Evolutionary conservation across 2,329 filamentous ascomycete species (phyloP), one percentile per base, ranked within the genome.

Genomic region (Fusarium dlaminii): DNA sequence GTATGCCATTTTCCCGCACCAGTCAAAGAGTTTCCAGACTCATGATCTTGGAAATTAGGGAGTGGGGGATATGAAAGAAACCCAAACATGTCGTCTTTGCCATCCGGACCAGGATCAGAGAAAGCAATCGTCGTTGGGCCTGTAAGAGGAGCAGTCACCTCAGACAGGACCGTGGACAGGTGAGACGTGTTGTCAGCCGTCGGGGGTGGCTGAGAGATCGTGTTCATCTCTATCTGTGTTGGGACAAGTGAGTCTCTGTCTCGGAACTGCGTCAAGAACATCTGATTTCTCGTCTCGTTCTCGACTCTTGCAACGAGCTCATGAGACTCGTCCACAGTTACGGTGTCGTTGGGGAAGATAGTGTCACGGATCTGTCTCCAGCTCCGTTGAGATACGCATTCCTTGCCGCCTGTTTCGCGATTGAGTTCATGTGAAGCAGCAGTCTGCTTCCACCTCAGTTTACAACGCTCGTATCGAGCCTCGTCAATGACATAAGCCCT

Each of bases 301-400:
- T 49, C 36, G 15, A 39, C 24, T 36, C 42, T n/a, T 1, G 37
- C n/a, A 1, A 29, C 30, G 5, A 18, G 18, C 24, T 52, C 46
- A 0, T 59, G 20, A n/a, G 58, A 43, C 46, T 37, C 51, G 5
- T n/a, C 32, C 8, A 36, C 30, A 3, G 30, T 15, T 6, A 27
- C 36, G 2, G 14, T 18, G 18, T 20, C 20, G 7, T 6, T 18
- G 1, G 66, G 66, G 3, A 70, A 70, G n/a, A 70, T 57, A 3
- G 51, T 65, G 13, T 65, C 49, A 5, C 39, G 66, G 17, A 70
- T 70, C n/a, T 27, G 59, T 32, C 67, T 52, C 67, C 67, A 70
- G 51, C 67, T 70, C 13, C 12, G 55, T 8, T 52, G 11, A 1
- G 67, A 22, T 3, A 57, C 11, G 2, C 30, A 8, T 42, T 68